Conservation (phyloP, 495 filamentous ascomycete genomes). For the Aspergillus sclerotiicarbonarius region DNA sequence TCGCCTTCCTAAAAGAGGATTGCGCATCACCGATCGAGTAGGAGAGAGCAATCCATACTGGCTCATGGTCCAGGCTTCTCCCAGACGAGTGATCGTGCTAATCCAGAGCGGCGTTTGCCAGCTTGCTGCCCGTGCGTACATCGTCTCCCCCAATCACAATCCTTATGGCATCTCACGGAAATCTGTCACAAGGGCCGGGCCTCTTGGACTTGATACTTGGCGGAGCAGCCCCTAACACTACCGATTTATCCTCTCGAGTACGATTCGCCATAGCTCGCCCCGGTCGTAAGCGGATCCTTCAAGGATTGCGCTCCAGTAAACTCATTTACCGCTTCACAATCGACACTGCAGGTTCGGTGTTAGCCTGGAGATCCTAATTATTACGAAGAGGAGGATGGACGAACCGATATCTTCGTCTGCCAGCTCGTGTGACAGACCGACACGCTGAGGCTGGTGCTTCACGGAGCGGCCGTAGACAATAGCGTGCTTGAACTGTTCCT, state of each 20-base stretch:
- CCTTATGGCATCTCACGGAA: constrained; percentile 32
- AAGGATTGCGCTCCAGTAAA: constrained; percentile 20
- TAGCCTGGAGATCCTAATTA: constrained; percentile 25
- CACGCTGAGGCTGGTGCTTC: constrained; percentile 96
- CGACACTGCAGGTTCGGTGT: constrained; percentile 63
- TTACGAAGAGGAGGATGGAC: constrained; percentile 21
- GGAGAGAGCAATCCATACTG: constrained; percentile 12
- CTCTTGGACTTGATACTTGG: constrained; percentile 22
- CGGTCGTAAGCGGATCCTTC: constrained; percentile 28
- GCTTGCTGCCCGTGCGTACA: constrained; percentile 36
- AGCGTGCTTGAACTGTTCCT: constrained; percentile 92
- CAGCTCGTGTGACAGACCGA: constrained; percentile 87
- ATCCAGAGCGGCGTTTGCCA: constrained; percentile 26
- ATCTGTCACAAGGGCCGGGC: constrained; percentile 28
- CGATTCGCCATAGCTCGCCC: constrained; percentile 31
- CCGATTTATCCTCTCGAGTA: constrained; percentile 26
- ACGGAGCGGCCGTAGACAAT: constrained; percentile 97
- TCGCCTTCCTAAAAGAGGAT: constrained; percentile 9
- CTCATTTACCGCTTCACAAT: constrained; percentile 83
- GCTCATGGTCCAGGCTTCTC: constrained; percentile 28
- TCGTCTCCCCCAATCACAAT: constrained; percentile 32
- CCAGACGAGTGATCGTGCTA: constrained; percentile 25
- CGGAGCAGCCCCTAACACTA: constrained; percentile 27
- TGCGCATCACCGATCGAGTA: constrained; percentile 19
- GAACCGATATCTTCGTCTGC: constrained; percentile 96